Evolutionary conservation across 352 stramenopile genomes (phyloP).

Genomic region (Stramenopiles sp.): DNA sequence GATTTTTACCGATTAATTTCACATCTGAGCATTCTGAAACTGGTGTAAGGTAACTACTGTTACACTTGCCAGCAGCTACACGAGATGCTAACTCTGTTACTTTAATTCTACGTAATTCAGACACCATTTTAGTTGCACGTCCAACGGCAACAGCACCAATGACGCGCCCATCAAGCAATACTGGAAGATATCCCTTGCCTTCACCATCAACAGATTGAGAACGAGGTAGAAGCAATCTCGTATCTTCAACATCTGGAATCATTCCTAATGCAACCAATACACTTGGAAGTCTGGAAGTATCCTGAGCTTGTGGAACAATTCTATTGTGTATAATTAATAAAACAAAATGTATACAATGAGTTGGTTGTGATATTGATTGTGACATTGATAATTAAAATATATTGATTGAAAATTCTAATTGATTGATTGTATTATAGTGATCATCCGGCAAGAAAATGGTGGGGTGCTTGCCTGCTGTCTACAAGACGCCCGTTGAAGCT

Average conservation of each 20-base stretch:
- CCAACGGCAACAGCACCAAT: constrained; percentile 22
- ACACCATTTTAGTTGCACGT: constrained; percentile 10
- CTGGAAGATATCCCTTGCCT: constrained; percentile 59
- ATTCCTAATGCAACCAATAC: constrained; percentile 20
- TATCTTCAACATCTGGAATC: constrained; percentile 24
- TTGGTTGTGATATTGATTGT: too few species aligned
- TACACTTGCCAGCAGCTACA: constrained; percentile 1
- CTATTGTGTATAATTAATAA: too few species aligned
- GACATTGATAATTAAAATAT: too few species aligned
- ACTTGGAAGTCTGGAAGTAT: constrained; percentile 9
- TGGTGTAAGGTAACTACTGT: background rate
- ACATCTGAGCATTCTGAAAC: background rate
- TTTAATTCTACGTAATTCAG: constrained; percentile 23
- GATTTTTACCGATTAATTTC: background rate
- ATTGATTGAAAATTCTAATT: too few species aligned
- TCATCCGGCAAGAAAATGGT: too few species aligned
- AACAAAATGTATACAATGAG: too few species aligned
- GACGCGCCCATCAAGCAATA: constrained; percentile 82
- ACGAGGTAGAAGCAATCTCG: constrained; percentile 37
- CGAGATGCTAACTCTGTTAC: background rate
- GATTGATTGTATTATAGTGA: too few species aligned
- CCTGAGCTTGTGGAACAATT: constrained; percentile 10
- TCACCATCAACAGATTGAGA: too few species aligned
- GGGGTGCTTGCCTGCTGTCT: too few species aligned
- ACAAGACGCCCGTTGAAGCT: too few species aligned